Base-by-base conservation (phyloP, 495 filamentous ascomycete genomes). In the Bacidia gigantensis region DNA sequence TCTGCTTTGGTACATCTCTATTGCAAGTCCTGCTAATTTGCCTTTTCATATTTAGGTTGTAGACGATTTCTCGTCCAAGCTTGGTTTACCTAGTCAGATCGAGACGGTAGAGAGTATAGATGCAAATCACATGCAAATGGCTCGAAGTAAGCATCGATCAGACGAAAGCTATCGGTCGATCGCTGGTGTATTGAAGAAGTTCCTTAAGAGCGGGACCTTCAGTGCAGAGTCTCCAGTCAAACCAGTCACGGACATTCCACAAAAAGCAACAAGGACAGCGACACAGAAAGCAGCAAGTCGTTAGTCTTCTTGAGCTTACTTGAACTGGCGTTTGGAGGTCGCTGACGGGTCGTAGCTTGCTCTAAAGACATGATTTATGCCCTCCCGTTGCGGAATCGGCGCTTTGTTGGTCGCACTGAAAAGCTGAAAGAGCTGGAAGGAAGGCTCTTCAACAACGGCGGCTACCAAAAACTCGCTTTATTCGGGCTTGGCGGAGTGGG, bases 61-160 rank as follows among this genome's bases (percentile, higher is more conserved):
- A n/a, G 23, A 24, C 39, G 53, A 55, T 23, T 50, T 50, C 18
- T 55, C 53, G 24, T 55, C 53, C 22, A 49, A 55, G 53, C 53
- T 55, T 18, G 53, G 26, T 32, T 39, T 50, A n/a, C 46, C 53
- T 11, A 39, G 29, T 32, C 18, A 10, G 35, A 35, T 67, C 18
- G 65, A 70, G 57, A 67, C 58, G 5, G 60, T 67, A n/a, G 65
- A 70, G 26, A 61, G 53, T 46, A 65, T 69, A 41, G 63, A 69
- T 56, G 61, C 64, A 20, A 59, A 68, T 51, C 65, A 69, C 47
- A 63, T 55, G 58, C 59, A 65, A 47, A 68, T 68, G 60, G 61
- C 60, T 24, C 61, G 61, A 60, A 67, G 63, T 43, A 52, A 39
- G 14, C 46, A 57, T 48, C 55, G 47, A 50, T 46, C 49, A 35